phyloP scores from a whole-genome alignment of 805 yeast genomes.

The Lipomyces spencermartinsiae region DNA sequence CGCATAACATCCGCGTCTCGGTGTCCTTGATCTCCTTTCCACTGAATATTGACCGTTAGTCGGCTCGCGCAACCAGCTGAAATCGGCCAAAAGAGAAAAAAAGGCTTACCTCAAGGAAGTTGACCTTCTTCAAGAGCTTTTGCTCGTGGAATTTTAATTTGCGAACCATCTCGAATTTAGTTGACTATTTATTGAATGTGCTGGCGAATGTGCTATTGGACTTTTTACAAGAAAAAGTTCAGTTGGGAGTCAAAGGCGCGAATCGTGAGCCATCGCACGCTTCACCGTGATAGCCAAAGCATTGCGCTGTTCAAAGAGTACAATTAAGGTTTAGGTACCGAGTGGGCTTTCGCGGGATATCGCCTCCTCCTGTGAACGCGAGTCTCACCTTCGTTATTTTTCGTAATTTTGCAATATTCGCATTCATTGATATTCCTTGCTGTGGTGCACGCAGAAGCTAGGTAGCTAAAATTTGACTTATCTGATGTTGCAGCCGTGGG shows the following conservation, averaged over 20 bases:
- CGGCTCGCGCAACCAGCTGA: not conserved
- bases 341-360: not conserved
- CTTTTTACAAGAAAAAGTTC: not conserved
- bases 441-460: not conserved
- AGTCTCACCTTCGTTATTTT: not conserved
- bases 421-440: not conserved
- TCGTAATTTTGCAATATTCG: not conserved
- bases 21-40: slow-evolving; percentile 96
- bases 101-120: slow-evolving; percentile 69
- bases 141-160: slow-evolving; percentile 93
- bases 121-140: slow-evolving; percentile 92
- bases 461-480: not conserved
- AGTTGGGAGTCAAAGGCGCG: not conserved
- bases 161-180: slow-evolving; percentile 67
- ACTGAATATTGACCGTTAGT: slow-evolving; percentile 43
- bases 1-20: slow-evolving; percentile 97
- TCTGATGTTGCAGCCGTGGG: not conserved
- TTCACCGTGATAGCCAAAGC: no score
- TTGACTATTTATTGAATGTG: not conserved
- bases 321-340: not conserved
- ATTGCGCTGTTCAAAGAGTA: no score
- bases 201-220: not conserved
- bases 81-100: not conserved
- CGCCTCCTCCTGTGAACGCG: not conserved
- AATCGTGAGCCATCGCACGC: not conserved